These are phyloP conservation scores for Blakeslea trispora DNA, from an alignment of 371 early-diverging fungal species.

Conservation along the genomic window DNA sequence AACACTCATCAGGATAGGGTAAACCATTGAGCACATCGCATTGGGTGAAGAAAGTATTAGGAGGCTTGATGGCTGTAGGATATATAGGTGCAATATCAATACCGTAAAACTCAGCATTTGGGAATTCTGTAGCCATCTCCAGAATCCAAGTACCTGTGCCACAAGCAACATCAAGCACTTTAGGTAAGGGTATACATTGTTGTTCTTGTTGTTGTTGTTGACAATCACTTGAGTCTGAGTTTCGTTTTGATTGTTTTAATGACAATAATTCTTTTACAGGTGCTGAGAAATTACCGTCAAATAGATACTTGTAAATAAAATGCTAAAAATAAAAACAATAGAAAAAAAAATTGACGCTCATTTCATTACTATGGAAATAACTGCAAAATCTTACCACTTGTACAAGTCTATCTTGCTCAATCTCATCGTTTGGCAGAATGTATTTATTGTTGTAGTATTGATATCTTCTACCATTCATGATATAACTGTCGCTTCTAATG, in stretches of 20 bases:
- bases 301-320: constrained; percentile 41
- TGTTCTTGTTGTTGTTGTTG: not conserved
- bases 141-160: constrained; percentile 50
- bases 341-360: no score
- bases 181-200: constrained; percentile 17
- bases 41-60: constrained; percentile 49
- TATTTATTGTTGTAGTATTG: constrained; percentile 26
- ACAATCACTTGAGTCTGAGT: constrained; percentile 6
- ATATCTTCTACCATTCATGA: constrained; percentile 21
- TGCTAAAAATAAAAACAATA: constrained; percentile 35
- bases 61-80: constrained; percentile 54
- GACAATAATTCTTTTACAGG: constrained; percentile 42
- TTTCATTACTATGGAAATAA: no score
- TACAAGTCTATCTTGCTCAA: constrained; percentile 39
- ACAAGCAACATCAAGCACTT: constrained; percentile 46
- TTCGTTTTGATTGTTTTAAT: constrained; percentile 10
- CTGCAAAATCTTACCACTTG: constrained; percentile 32
- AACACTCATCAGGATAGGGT: constrained; percentile 53
- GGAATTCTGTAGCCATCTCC: constrained; percentile 60
- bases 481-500: not conserved
- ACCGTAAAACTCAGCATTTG: constrained; percentile 53
- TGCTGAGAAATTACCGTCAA: constrained; percentile 40
- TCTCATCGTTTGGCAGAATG: constrained; percentile 33
- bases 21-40: constrained; percentile 49
- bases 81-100: constrained; percentile 51